phyloP scores from a whole-genome alignment of 2,329 filamentous ascomycete species.

The Aspergillus costaricaensis region DNA sequence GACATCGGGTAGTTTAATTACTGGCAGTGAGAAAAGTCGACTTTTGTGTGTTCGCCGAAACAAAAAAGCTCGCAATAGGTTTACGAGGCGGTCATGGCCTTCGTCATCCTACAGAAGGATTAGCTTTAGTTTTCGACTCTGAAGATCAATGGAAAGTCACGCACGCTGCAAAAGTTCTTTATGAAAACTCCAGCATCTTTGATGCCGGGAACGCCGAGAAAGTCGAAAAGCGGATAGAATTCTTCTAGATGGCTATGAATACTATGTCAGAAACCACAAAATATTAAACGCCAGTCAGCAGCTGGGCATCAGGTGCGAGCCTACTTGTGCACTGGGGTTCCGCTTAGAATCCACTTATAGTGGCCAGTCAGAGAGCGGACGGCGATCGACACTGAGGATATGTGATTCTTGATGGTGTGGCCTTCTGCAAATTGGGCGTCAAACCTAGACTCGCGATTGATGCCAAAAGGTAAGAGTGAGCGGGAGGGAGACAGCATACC shows the following conservation, averaged over 20 bases:
- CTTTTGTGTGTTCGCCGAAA: conserved; percentile 58
- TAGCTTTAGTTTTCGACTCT: background rate
- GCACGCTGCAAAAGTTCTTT: conserved; percentile 29
- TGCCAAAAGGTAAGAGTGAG: background rate
- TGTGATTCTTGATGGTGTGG: conserved; percentile 41
- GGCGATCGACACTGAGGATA: conserved; percentile 37
- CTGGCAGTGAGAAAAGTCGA: conserved; percentile 54
- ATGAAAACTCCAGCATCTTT: conserved; percentile 27
- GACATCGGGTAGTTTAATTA: conserved; percentile 57
- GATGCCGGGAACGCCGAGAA: conserved; percentile 36
- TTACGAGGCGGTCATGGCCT: conserved; percentile 27
- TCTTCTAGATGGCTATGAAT: conserved; percentile 34
- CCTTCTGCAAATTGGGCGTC: conserved; percentile 25
- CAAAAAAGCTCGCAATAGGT: conserved; percentile 48
- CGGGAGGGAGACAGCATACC: conserved; percentile 25
- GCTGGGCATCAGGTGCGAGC: background rate
- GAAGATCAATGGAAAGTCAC: background rate
- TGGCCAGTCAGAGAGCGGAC: conserved; percentile 37
- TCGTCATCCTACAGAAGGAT: conserved; percentile 8
- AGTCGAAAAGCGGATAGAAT: conserved; percentile 43
- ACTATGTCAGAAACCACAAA: background rate
- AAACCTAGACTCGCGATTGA: background rate
- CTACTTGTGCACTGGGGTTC: conserved; percentile 45
- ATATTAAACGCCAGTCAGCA: background rate
- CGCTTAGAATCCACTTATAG: conserved; percentile 43